Percentiles rank a stretch among this genome's conserved stretches.
phyloP scores from a whole-genome alignment of 139 green algal species.

The Auxenochlorella pyrenoidosa region DNA sequence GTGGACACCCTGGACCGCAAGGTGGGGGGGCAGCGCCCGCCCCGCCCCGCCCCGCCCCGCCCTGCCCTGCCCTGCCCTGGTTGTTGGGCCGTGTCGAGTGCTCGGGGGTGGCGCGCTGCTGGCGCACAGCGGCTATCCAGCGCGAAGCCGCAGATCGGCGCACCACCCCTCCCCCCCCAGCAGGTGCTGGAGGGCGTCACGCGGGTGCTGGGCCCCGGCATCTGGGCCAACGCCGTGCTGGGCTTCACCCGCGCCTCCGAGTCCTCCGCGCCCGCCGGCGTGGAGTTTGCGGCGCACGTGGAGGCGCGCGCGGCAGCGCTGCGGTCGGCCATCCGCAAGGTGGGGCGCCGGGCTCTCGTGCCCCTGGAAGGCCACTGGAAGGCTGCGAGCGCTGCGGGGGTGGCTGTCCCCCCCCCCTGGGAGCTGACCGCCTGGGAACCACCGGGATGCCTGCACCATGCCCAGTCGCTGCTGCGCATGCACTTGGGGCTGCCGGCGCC shows the following conservation, averaged over 20 bases:
- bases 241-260: slow-evolving; percentile 64
- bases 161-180: neutral
- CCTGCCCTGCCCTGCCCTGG: neutral
- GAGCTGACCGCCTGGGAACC: no score
- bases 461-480: neutral
- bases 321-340: slow-evolving; percentile 21
- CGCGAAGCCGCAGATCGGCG: no score
- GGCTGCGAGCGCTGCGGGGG: no score
- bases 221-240: slow-evolving; percentile 74
- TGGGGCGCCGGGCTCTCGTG: neutral
- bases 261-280: slow-evolving; percentile 8
- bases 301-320: slow-evolving; percentile 21
- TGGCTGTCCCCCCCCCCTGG: no score
- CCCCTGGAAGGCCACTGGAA: no score
- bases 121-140: no score
- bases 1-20: slow-evolving; percentile 59
- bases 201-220: slow-evolving; percentile 50
- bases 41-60: neutral
- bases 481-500: neutral
- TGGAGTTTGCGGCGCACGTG: slow-evolving; percentile 45
- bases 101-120: no score
- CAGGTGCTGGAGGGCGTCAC: slow-evolving; percentile 60
- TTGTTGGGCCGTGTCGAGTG: no score
- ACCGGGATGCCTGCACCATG: no score
- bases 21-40: slow-evolving; percentile 44